phyloP scores from a whole-genome alignment of 2,329 filamentous ascomycete genomes.

The Diaporthe australafricana region DNA sequence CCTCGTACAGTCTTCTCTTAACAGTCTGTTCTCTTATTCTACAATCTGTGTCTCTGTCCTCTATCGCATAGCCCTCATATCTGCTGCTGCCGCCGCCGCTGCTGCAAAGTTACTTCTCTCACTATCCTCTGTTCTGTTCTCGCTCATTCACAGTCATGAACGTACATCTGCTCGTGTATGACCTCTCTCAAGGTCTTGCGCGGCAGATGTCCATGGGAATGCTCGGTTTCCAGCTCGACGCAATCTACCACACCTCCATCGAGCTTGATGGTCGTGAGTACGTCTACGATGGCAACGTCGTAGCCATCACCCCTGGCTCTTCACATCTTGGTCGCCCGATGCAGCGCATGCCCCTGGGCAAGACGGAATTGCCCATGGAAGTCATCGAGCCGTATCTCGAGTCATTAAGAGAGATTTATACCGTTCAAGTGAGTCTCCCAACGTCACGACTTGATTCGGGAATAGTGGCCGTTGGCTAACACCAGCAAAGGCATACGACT shows the following conservation, averaged over 20 bases:
- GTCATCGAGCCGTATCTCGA: conserved; percentile 89
- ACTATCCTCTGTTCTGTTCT: not conserved
- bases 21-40: not conserved
- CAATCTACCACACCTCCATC: conserved; percentile 94
- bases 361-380: conserved; percentile 81
- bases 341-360: conserved; percentile 79
- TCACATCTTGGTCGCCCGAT: conserved; percentile 91
- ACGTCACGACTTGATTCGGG: not conserved
- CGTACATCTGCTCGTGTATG: conserved; percentile 82
- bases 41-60: not conserved
- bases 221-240: conserved; percentile 78
- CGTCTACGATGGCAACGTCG: conserved; percentile 88
- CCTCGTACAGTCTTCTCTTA: not conserved
- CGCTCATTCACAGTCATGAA: conserved; percentile 65
- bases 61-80: not conserved
- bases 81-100: not conserved
- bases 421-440: conserved; percentile 70
- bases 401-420: conserved; percentile 85
- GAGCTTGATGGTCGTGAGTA: conserved; percentile 89
- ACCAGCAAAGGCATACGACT: conserved; percentile 78
- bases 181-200: conserved; percentile 74
- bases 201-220: conserved; percentile 64
- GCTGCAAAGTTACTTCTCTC: not conserved
- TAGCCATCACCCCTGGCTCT: conserved; percentile 81
- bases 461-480: conserved; percentile 1